Percentiles rank a stretch among this genome's conserved stretches.
phyloP scores from a whole-genome alignment of 1,139 yeast species.

The Lodderomyces pseudojiufengensis region DNA sequence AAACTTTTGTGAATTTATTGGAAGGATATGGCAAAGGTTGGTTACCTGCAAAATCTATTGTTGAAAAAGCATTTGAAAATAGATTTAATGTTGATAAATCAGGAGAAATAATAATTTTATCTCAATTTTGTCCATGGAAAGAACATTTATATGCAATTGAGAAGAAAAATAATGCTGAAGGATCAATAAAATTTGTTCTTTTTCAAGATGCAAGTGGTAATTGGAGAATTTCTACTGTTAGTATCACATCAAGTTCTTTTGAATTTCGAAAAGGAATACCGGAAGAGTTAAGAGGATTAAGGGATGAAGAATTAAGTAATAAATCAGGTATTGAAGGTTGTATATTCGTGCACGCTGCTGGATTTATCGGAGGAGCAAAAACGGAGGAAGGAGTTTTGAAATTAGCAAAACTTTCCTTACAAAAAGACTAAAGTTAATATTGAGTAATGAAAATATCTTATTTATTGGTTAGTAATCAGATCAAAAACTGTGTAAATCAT shows the following conservation, averaged over 20 bases:
- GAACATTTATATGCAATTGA: slow-evolving; percentile 82
- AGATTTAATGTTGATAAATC: slow-evolving; percentile 54
- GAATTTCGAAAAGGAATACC: slow-evolving; percentile 86
- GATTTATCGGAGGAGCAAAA: slow-evolving; percentile 94
- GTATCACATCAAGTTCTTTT: slow-evolving; percentile 69
- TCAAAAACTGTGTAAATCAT: too few relatives aligned
- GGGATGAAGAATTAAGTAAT: slow-evolving; percentile 77
- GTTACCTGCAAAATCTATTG: slow-evolving; percentile 85
- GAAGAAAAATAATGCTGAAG: slow-evolving; percentile 51
- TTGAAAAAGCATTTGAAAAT: slow-evolving; percentile 59
- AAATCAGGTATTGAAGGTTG: slow-evolving; percentile 79
- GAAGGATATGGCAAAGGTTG: slow-evolving; percentile 78
- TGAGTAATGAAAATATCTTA: too few relatives aligned
- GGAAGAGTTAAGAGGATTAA: slow-evolving; percentile 87
- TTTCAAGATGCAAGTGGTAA: slow-evolving; percentile 68
- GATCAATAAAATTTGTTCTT: slow-evolving; percentile 68
- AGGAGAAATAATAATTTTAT: slow-evolving; percentile 72
- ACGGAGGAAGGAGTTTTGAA: slow-evolving; percentile 72
- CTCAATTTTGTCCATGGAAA: slow-evolving; percentile 87
- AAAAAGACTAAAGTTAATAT: slow-evolving; percentile 2
- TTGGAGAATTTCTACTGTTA: slow-evolving; percentile 93
- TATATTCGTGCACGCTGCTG: slow-evolving; percentile 92
- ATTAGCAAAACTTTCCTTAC: slow-evolving; percentile 55
- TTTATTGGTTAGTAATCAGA: too few relatives aligned
- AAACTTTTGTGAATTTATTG: slow-evolving; percentile 65